These are phyloP conservation scores for Carex arenaria DNA, from an alignment of 202 grass and related monocot species.

Conservation along the genomic window DNA sequence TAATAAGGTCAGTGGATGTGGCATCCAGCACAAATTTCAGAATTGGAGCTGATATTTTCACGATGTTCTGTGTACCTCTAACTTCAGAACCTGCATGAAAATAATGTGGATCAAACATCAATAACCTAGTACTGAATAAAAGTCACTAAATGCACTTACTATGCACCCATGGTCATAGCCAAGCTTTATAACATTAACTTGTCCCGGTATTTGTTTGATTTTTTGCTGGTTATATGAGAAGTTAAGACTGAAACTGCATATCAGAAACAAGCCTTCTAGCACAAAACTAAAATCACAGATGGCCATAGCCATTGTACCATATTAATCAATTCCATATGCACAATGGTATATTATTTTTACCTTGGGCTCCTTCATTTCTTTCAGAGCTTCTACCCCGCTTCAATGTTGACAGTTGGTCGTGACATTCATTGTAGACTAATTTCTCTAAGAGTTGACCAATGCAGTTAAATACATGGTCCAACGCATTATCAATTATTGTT, in stretches of 20 bases:
- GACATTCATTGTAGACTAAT: conserved; percentile 17
- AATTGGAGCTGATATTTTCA: conserved; percentile 54
- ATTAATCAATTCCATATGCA: background rate
- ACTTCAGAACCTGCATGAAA: conserved; percentile 46
- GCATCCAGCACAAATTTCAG: conserved; percentile 70
- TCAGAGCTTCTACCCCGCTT: conserved; percentile 36
- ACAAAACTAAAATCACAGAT: background rate
- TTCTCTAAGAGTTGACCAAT: conserved; percentile 41
- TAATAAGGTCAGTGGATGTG: conserved; percentile 32
- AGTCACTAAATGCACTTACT: background rate
- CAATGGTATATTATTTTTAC: conserved; percentile 18
- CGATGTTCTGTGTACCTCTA: conserved; percentile 36
- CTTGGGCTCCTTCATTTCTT: conserved; percentile 21
- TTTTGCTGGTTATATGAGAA: background rate
- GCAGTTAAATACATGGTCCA: conserved; percentile 66
- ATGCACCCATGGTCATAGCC: background rate
- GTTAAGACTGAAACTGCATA: background rate
- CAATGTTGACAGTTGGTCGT: conserved; percentile 23
- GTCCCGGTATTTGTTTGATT: background rate
- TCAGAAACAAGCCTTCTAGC: background rate
- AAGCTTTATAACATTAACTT: background rate
- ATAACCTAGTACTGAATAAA: background rate
- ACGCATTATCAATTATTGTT: conserved; percentile 32
- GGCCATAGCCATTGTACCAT: background rate
- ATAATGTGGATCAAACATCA: background rate